phyloP scores from a whole-genome alignment of 1,284 basidiomycete species.

The Psilocybe mexicana region DNA sequence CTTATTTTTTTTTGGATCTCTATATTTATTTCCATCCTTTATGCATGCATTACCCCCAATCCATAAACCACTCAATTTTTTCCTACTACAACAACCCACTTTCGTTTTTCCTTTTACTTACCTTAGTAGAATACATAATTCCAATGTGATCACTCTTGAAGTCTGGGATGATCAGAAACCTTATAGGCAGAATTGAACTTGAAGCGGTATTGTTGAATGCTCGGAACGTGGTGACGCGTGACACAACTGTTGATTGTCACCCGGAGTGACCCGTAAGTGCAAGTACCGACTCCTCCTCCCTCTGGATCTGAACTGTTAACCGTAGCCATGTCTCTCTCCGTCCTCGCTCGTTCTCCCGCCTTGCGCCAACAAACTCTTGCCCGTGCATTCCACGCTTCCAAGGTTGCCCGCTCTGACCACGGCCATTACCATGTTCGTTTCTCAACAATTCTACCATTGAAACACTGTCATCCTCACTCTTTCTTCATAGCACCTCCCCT shows the following conservation, averaged over 20 bases:
- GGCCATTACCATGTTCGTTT: slow-evolving; percentile 63
- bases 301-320: not conserved
- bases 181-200: no score
- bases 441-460: not conserved
- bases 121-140: no score
- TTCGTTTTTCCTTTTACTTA: not conserved
- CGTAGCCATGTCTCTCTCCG: slow-evolving; percentile 24
- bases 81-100: not conserved
- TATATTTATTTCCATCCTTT: not conserved
- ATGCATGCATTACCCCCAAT: not conserved
- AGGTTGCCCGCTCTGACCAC: slow-evolving; percentile 41
- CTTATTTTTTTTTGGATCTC: not conserved
- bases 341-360: slow-evolving; percentile 40
- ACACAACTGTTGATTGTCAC: slow-evolving; percentile 1
- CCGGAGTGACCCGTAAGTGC: slow-evolving; percentile 15
- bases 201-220: no score
- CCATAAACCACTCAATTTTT: not conserved
- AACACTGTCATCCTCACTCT: slow-evolving; percentile 4
- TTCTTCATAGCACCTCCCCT: slow-evolving; percentile 64
- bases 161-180: no score
- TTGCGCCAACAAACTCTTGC: slow-evolving; percentile 39
- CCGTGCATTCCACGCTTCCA: slow-evolving; percentile 38
- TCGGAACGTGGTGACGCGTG: not conserved
- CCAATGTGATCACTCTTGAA: no score
- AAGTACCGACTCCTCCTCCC: not conserved